A percentile compares a stretch with the other conserved stretches of the same genome.
Evolutionary conservation across 257 asterid genomes (phyloP).

Genomic region (Solanum infundibuliforme): DNA sequence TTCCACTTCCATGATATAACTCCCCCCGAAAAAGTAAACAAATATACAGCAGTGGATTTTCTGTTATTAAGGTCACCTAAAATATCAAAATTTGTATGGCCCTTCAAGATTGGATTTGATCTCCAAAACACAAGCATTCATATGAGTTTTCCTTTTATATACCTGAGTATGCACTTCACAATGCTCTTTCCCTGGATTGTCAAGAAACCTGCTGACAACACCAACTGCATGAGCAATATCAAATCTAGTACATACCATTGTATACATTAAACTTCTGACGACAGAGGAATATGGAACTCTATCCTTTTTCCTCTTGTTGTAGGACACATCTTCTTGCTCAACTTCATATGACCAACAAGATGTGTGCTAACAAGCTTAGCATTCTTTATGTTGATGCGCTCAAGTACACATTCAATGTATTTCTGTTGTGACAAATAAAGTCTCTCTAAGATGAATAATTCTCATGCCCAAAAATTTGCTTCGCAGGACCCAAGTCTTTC

Average conservation of each 20-base stretch:
- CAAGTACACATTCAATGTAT: neutral
- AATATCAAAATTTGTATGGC: neutral
- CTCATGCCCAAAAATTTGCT: neutral
- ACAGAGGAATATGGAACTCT: neutral
- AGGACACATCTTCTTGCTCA: neutral
- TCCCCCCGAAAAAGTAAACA: neutral
- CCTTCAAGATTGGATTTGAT: neutral
- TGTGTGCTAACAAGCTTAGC: neutral
- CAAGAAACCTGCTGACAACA: neutral
- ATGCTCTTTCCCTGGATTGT: neutral
- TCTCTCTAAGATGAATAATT: neutral
- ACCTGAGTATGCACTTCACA: neutral
- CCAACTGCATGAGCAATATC: neutral
- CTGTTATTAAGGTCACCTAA: neutral
- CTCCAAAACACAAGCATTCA: neutral
- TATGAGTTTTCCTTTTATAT: neutral
- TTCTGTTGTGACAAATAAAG: neutral
- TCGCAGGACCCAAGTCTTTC: neutral
- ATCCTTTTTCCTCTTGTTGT: neutral
- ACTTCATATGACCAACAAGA: neutral
- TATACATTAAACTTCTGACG: neutral
- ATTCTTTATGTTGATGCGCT: neutral
- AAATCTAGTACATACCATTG: neutral
- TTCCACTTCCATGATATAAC: no score
- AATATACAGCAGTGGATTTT: no score